phyloP scores from a whole-genome alignment of 2,329 filamentous ascomycete species.

The Fusarium proliferatum region DNA sequence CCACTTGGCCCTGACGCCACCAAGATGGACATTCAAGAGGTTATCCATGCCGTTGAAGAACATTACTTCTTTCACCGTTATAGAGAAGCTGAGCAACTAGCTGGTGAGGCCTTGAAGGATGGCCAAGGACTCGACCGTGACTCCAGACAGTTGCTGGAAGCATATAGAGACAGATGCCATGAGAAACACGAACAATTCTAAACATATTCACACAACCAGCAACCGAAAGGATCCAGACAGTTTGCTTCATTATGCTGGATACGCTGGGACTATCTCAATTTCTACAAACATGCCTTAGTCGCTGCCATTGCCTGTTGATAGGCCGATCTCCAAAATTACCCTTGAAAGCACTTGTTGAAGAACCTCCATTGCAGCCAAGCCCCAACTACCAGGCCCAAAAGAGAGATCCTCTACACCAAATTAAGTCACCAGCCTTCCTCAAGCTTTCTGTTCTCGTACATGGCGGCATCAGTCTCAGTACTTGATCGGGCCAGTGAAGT shows the following conservation, averaged over 20 bases:
- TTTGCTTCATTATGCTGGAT: conserved; percentile 6
- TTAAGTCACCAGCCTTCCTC: background rate
- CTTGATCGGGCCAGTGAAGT: conserved; percentile 28
- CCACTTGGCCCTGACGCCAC: conserved; percentile 53
- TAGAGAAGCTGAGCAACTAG: conserved; percentile 57
- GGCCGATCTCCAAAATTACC: conserved; percentile 1
- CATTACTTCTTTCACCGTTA: conserved; percentile 65
- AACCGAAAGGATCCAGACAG: background rate
- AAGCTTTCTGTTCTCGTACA: background rate
- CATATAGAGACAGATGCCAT: conserved; percentile 58
- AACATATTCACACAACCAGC: background rate
- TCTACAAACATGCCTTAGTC: conserved; percentile 17
- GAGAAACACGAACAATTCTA: conserved; percentile 43
- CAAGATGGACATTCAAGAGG: conserved; percentile 62
- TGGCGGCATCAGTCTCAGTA: background rate
- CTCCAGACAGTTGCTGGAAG: conserved; percentile 52
- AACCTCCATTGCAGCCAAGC: background rate
- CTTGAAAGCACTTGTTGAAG: background rate
- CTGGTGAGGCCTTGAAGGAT: conserved; percentile 49
- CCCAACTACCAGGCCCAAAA: background rate
- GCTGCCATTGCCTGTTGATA: background rate
- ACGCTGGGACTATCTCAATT: conserved; percentile 1
- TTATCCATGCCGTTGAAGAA: conserved; percentile 67
- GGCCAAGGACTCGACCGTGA: conserved; percentile 56
- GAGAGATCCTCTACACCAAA: background rate